Evolutionary conservation across 345 rosid species (phyloP).

Genomic region (Carallia brachiata): DNA sequence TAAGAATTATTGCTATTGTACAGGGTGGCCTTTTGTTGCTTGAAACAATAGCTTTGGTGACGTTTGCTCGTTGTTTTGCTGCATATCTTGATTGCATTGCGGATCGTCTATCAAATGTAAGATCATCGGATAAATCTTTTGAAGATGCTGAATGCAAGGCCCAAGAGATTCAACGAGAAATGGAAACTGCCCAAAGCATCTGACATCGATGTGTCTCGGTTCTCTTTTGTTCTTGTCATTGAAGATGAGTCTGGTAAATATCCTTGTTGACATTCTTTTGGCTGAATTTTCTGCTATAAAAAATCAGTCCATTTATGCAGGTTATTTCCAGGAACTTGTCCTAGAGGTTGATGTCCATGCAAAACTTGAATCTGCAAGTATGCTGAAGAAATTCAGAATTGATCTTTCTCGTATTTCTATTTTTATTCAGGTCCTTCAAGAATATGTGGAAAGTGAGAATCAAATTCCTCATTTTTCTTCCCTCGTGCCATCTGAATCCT

Average conservation of each 20-base stretch:
- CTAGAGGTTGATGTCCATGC: constrained; percentile 52
- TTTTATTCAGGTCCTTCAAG: constrained; percentile 55
- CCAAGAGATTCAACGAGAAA: constrained; percentile 36
- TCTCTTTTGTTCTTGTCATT: constrained; percentile 56
- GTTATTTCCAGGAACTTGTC: constrained; percentile 55
- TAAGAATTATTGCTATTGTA: constrained; percentile 35
- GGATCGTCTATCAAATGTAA: constrained; percentile 34
- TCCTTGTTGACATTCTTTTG: constrained; percentile 16
- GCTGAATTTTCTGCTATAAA: constrained; percentile 15
- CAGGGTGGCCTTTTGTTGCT: constrained; percentile 80
- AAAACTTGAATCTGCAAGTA: constrained; percentile 44
- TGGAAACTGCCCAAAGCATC: constrained; percentile 42
- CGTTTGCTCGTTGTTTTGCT: constrained; percentile 43
- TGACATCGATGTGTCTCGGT: constrained; percentile 45
- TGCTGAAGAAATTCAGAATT: constrained; percentile 48
- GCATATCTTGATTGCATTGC: constrained; percentile 35
- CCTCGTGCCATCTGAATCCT: constrained; percentile 35
- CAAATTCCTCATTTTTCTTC: constrained; percentile 57
- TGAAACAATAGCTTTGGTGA: constrained; percentile 57
- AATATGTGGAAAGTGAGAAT: constrained; percentile 41
- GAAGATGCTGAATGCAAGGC: constrained; percentile 35
- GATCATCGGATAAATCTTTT: constrained; percentile 26
- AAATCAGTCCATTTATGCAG: constrained; percentile 44
- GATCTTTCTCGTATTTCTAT: constrained; percentile 61
- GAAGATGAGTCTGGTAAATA: constrained; percentile 61